Base-by-base conservation (phyloP, 495 filamentous ascomycete species). In the Trichoderma reesei region DNA sequence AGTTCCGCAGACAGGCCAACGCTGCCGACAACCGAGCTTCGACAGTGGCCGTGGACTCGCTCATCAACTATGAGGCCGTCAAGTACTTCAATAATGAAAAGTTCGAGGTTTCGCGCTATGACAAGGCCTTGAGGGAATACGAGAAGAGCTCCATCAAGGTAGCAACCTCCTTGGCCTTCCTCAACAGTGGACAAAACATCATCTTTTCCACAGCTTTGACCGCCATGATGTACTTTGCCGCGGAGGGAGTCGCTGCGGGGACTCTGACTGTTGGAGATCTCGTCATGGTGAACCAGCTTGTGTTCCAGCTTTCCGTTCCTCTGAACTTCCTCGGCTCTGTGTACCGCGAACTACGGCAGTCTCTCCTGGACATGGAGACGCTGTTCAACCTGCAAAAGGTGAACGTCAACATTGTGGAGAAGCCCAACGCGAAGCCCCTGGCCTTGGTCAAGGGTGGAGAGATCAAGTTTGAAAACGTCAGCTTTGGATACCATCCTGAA, bases 61-160 rank as follows among this genome's bases (percentile, higher is more conserved):
- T 98, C 39, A 96, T 98, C 78, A 98, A 98, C 75, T 98, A 96
- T 71, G 94, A 98, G 73, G 95, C 94, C 16, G 94, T 98, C 67
- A 98, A 98, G 77, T 96, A 98, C 79, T 98, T 98, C 82, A 98
- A 98, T 75, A 98, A 98, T 72, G 94, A 98, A 72, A 88, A 88
- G 69, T 96, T 90, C 67, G 94, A 98, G 74, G 89, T 94, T 51
- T 85, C 82, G 26, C 85, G 94, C 33, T 98, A 98, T 71, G 92
- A 97, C 73, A 84, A 87, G 67, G 90, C 94, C 0, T 80, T 98
- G 44, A 82, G 88, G 67, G 79, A 84, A 31, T 98, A 98, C 74
- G 91, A 98, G 73, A 90, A 89, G 72, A 90, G 90, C 39, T 96
- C 91, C 18, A 98, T 98, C 79, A 97, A 96, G 73, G 89, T 98